phyloP scores from a whole-genome alignment of 345 rosid genomes.

The Populus simonii region DNA sequence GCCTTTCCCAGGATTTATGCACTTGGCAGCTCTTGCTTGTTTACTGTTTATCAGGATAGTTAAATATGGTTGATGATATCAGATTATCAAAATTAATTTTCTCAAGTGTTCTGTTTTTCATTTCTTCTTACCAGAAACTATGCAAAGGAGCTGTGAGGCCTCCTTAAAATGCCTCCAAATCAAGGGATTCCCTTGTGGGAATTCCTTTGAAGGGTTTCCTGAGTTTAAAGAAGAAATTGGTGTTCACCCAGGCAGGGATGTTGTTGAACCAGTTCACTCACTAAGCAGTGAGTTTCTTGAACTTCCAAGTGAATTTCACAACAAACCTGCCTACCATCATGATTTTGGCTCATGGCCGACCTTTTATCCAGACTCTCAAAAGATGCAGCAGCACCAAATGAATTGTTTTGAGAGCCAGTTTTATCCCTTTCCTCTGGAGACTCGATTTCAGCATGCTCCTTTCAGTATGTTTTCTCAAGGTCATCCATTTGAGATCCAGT shows the following conservation, averaged over 20 bases:
- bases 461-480: slow-evolving; percentile 33
- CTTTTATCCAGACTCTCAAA: slow-evolving; percentile 42
- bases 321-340: slow-evolving; percentile 38
- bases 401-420: slow-evolving; percentile 42
- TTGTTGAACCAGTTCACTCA: slow-evolving; percentile 29
- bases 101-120: not conserved
- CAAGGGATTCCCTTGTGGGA: slow-evolving; percentile 46
- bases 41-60: not conserved
- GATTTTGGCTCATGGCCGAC: slow-evolving; percentile 39
- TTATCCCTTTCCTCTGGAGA: slow-evolving; percentile 41
- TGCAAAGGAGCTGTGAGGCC: slow-evolving; percentile 52
- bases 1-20: not conserved
- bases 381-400: slow-evolving; percentile 36
- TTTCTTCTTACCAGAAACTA: slow-evolving; percentile 34
- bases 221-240: slow-evolving; percentile 38
- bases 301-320: slow-evolving; percentile 36
- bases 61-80: not conserved
- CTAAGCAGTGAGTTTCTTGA: slow-evolving; percentile 34
- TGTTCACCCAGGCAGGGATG: slow-evolving; percentile 33
- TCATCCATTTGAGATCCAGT: slow-evolving; percentile 36
- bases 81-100: not conserved
- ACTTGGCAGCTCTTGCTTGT: not conserved
- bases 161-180: slow-evolving; percentile 46
- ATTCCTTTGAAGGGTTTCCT: slow-evolving; percentile 34
- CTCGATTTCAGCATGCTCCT: slow-evolving; percentile 42